Evolutionary conservation across 257 asterid species (phyloP), one percentile per base, ranked within the genome.

Genomic region (Verbena officinalis): DNA sequence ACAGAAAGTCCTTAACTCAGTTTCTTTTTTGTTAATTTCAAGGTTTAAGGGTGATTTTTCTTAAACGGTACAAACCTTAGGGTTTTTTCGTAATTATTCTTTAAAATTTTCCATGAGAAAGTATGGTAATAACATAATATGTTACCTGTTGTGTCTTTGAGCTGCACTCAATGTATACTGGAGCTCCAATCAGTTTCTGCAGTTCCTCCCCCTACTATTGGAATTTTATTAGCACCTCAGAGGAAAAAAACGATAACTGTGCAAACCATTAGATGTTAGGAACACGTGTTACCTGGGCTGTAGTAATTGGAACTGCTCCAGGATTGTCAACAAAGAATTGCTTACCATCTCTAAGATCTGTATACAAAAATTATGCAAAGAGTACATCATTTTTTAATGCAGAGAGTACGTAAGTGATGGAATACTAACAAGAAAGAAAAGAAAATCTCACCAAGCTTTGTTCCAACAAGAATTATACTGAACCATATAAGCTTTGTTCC

Each of bases 401-500:
- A 5, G 5, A 2, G 33, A 27, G 33, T 2, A 40, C 17, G 9
- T 27, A 40, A 10, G 27, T 11, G 45, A 55, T 57, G 53, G 34
- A 70, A 45, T 42, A 10, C 23, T 45, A 61, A 43, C 44, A 58
- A 0, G 53, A 62, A 54, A 70, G 31, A 50, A 33, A 48, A 4
- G 21, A 50, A 60, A 38, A 62, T 33, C 76, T 68, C 66, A 85
- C 96, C 96, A 21, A 85, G 90, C 77, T 87, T 87, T 53, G 96
- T 87, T 49, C 96, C 96, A 27, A 87, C 96, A 27, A 87, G 96
- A 67, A 87, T 84, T 45, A 87, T 77, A n/a, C n/a, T n/a, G n/a
- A n/a, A n/a, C n/a, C n/a, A n/a, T n/a, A n/a, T n/a, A n/a, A n/a
- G n/a, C n/a, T n/a, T n/a, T n/a, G n/a, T n/a, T n/a, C n/a, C n/a